phyloP scores from a whole-genome alignment of 1,284 basidiomycete species.

The Afroboletus lepidellus region DNA sequence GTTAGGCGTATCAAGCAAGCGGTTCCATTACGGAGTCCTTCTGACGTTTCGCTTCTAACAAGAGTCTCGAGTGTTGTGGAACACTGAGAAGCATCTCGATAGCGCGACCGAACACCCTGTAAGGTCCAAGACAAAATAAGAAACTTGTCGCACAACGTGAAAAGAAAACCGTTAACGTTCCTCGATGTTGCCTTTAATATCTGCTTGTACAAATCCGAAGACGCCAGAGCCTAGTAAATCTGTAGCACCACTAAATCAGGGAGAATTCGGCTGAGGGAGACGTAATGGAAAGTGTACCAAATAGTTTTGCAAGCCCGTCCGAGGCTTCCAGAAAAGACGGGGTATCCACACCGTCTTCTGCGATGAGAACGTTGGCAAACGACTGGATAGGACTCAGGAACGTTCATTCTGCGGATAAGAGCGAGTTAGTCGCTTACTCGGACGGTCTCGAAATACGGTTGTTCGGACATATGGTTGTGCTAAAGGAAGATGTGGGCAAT shows the following conservation, averaged over 20 bases:
- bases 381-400: conserved; percentile 50
- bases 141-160: conserved; percentile 13
- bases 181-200: conserved; percentile 86
- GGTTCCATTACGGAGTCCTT: conserved; percentile 51
- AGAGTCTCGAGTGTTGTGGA: conserved; percentile 81
- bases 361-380: conserved; percentile 82
- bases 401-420: background rate
- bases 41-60: conserved; percentile 61
- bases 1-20: conserved; percentile 78
- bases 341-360: conserved; percentile 80
- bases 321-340: conserved; percentile 83
- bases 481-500: conserved; percentile 8
- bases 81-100: conserved; percentile 49
- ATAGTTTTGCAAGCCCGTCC: conserved; percentile 88
- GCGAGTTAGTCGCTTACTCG: conserved; percentile 44
- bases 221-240: conserved; percentile 87
- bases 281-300: conserved; percentile 57
- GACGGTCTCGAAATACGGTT: conserved; percentile 81
- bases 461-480: conserved; percentile 23
- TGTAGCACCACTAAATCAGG: conserved; percentile 33
- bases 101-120: conserved; percentile 80
- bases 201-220: conserved; percentile 88
- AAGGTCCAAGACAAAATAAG: conserved; percentile 15
- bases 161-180: conserved; percentile 43
- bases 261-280: conserved; percentile 7